Base-by-base conservation (phyloP, 2,329 filamentous ascomycete species). In the Didymella glomerata region DNA sequence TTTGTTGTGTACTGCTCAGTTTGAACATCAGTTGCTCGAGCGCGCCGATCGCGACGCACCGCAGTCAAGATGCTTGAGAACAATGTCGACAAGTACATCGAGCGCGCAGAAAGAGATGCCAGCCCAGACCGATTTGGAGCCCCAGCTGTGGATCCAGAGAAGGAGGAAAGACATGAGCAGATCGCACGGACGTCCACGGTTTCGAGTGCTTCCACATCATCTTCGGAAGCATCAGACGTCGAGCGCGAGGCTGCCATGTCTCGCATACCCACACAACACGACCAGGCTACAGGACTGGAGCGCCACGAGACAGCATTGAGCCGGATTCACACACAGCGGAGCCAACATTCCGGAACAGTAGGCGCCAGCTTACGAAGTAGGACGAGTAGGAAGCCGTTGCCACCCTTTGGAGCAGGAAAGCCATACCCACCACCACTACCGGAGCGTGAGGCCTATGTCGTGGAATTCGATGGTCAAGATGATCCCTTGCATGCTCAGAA, bases 401-500 rank as follows among this genome's bases (percentile, higher is more conserved):
- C 90, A 1, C 77, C 79, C 7, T 91, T 93, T 74, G 90, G 90
- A 34, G 86, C 82, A 54, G 90, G 88, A n/a, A 93, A 92, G 78
- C 82, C 87, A 0, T 92, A 87, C 68, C 91, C 91, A 3, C 90
- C 90, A 3, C 82, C 80, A 0, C 74, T 93, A 41, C 90, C 90
- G 2, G 86, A 88, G 14, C 83, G 84, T 67, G 90, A 93, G 67
- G 86, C 90, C 62, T 60, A 60, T 24, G 57, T 60, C 0, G 90
- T 93, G 42, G 90, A 85, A 40, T 97, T 96, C 71, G 89, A 93
- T 67, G 93, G 92, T 0, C 89, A 87, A 1, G 84, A 93, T 64
- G 93, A 97, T 70, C 92, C 92, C 2, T 72, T 93, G 60, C 92
- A 96, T 76, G 90, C 92, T 1, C 90, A 94, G 79, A 97, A 97